These are phyloP conservation scores for Termitomyces heimii DNA, from an alignment of 768 basidiomycete genomes.

Conservation along the genomic window DNA sequence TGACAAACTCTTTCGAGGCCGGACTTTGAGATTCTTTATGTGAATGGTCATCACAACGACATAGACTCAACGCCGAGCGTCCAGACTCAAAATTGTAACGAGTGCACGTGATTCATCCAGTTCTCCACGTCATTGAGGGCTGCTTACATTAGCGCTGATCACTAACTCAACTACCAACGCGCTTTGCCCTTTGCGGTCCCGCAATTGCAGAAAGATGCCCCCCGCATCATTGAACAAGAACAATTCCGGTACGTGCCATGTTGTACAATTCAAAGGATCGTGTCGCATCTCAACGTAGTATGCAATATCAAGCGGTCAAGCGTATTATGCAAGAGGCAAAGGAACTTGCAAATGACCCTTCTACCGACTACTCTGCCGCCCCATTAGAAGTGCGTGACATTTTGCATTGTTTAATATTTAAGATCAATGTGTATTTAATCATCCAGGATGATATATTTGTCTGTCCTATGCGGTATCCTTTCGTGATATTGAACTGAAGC, in stretches of 20 bases:
- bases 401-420: neutral
- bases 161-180: conserved; percentile 38
- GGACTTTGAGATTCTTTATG: conserved; percentile 76
- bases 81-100: conserved; percentile 1
- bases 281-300: neutral
- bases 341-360: conserved; percentile 81
- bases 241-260: conserved; percentile 60
- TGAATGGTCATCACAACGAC: conserved; percentile 41
- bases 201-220: conserved; percentile 19
- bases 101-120: conserved; percentile 12
- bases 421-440: conserved; percentile 3
- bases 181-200: conserved; percentile 14
- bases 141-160: neutral
- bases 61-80: conserved; percentile 6
- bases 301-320: conserved; percentile 64
- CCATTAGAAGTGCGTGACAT: conserved; percentile 55
- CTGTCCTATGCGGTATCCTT: conserved; percentile 23
- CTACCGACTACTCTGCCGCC: conserved; percentile 84
- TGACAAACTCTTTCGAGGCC: conserved; percentile 63
- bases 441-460: conserved; percentile 85
- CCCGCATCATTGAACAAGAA: conserved; percentile 71
- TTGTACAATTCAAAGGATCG: neutral
- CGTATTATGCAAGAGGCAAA: conserved; percentile 95
- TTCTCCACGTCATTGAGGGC: conserved; percentile 13
- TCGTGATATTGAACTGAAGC: conserved; percentile 13